Percentiles rank a stretch among this genome's conserved stretches.
Conservation (phyloP, 208 protist species). For the Phytomonas serpens region DNA sequence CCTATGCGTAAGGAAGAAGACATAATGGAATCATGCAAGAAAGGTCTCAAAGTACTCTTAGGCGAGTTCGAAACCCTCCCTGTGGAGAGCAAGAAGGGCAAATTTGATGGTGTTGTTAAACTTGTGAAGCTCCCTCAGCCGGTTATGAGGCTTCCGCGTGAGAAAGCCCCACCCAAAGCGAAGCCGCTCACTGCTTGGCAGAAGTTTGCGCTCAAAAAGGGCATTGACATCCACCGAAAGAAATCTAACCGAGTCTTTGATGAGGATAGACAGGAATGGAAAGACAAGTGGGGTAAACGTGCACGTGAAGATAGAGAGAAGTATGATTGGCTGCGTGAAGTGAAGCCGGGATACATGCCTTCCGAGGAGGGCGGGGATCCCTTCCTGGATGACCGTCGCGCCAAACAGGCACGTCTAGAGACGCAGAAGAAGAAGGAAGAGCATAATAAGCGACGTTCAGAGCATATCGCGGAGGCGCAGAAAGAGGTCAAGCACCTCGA, state of each 20-base stretch:
- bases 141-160: conserved; percentile 78
- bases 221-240: conserved; percentile 87
- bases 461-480: conserved; percentile 57
- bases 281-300: conserved; percentile 90
- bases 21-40: conserved; percentile 48
- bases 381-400: conserved; percentile 84
- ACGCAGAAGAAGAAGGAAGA: conserved; percentile 88
- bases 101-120: conserved; percentile 57
- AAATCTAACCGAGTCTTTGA: conserved; percentile 86
- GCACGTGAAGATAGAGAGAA: conserved; percentile 83
- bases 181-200: conserved; percentile 90
- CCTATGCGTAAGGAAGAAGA: conserved; percentile 75
- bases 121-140: conserved; percentile 79
- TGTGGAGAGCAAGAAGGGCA: conserved; percentile 64
- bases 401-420: conserved; percentile 78
- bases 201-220: conserved; percentile 91
- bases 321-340: conserved; percentile 90
- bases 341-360: conserved; percentile 79
- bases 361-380: conserved; percentile 86
- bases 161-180: conserved; percentile 85
- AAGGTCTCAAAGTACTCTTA: conserved; percentile 58
- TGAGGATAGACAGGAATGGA: conserved; percentile 86
- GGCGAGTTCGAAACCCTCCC: conserved; percentile 62
- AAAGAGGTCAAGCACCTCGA: conserved; percentile 80
- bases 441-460: conserved; percentile 81